Evolutionary conservation across 2,329 filamentous ascomycete genomes (phyloP).

Genomic region (Phyllosticta citribraziliensis): DNA sequence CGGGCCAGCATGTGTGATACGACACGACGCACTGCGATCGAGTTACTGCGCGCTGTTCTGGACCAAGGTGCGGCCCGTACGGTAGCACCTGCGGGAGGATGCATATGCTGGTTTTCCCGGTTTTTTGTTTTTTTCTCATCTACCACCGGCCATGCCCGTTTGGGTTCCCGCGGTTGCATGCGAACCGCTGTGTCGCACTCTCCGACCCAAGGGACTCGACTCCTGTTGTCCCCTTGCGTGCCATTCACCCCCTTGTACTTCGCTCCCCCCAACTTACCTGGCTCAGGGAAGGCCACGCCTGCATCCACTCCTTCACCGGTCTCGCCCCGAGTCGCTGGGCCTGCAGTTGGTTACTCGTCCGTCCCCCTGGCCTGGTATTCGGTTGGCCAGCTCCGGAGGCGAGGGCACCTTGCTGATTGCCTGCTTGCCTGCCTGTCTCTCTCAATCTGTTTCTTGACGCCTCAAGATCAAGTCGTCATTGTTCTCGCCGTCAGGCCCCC

Average conservation of each 20-base stretch:
- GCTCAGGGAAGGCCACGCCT: neutral
- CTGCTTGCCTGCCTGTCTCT: neutral
- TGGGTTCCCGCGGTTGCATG: neutral
- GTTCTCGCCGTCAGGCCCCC: neutral
- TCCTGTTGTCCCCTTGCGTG: neutral
- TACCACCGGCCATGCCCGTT: neutral
- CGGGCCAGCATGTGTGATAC: neutral
- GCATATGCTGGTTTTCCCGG: neutral
- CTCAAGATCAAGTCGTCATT: neutral
- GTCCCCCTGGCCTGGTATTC: neutral
- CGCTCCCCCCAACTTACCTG: neutral
- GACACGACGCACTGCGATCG: neutral
- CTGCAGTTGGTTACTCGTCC: neutral
- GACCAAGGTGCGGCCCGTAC: neutral
- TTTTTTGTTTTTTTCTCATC: neutral
- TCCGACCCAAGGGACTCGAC: neutral
- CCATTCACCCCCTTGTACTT: neutral
- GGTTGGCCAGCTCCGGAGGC: neutral
- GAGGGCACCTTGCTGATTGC: neutral
- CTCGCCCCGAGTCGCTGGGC: neutral
- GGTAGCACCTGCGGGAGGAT: neutral
- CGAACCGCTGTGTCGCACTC: neutral
- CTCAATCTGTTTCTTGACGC: neutral
- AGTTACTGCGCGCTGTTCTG: neutral
- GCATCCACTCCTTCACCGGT: neutral